These are phyloP conservation scores for Cenchrus fungigraminus DNA, from an alignment of 176 grass and related monocot genomes.

Conservation along the genomic window DNA sequence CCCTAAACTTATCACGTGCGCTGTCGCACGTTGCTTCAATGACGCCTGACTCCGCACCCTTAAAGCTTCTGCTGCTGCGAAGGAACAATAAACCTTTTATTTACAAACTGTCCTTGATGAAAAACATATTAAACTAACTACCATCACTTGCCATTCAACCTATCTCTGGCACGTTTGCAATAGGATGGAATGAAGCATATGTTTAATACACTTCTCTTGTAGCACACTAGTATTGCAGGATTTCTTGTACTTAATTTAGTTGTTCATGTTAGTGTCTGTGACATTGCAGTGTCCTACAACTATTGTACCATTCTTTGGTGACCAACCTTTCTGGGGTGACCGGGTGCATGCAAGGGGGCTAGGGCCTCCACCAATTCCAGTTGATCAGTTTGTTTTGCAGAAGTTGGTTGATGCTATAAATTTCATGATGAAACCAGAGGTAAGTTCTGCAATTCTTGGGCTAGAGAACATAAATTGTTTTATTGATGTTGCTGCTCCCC, in stretches of 20 bases:
- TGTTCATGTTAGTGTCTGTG: slow-evolving; percentile 22
- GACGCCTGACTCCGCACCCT: too few relatives aligned
- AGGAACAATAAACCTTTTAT: neutral
- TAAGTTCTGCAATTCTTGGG: slow-evolving; percentile 35
- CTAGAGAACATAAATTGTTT: neutral
- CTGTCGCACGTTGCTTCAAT: too few relatives aligned
- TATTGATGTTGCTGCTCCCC: neutral
- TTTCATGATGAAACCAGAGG: slow-evolving; percentile 70
- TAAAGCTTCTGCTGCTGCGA: too few relatives aligned
- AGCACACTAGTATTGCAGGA: neutral
- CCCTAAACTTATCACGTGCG: too few relatives aligned
- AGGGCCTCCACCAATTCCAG: slow-evolving; percentile 77
- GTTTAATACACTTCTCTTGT: neutral
- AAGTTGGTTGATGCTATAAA: slow-evolving; percentile 86
- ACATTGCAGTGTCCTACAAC: slow-evolving; percentile 89
- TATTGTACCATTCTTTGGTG: slow-evolving; percentile 95
- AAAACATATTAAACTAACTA: neutral
- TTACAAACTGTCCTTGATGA: slow-evolving; percentile 11
- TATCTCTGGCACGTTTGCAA: neutral
- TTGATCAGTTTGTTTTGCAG: slow-evolving; percentile 79
- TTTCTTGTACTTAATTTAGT: slow-evolving; percentile 34
- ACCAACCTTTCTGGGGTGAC: slow-evolving; percentile 98
- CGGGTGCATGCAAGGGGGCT: slow-evolving; percentile 82
- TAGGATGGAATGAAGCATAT: neutral
- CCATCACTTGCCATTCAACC: neutral